A percentile compares a stretch with the other conserved stretches of the same genome.
Evolutionary conservation across 2,329 filamentous ascomycete species (phyloP).

Genomic region (Trichoderma guizhouense): DNA sequence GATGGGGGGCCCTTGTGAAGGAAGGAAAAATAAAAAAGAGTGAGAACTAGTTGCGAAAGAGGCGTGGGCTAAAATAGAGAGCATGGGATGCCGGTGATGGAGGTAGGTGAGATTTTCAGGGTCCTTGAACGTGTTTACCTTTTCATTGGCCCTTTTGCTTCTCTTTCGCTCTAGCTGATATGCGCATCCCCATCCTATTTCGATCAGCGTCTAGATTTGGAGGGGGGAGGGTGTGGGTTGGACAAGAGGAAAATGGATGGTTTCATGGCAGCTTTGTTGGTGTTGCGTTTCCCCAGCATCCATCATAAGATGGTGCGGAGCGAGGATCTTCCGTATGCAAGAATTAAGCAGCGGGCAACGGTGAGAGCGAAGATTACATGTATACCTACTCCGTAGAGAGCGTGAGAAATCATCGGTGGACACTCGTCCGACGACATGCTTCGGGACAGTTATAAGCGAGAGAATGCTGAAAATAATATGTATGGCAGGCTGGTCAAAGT

Average conservation of each 20-base stretch:
- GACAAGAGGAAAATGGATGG: not conserved
- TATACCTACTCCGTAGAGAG: not conserved
- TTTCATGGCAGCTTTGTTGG: not conserved
- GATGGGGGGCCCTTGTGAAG: not conserved
- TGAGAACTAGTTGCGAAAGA: not conserved
- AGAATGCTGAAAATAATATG: not conserved
- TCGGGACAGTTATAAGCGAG: not conserved
- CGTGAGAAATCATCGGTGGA: not conserved
- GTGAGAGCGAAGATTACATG: not conserved
- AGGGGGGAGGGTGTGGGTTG: not conserved
- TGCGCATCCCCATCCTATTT: not conserved
- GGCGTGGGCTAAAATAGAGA: not conserved
- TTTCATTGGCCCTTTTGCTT: not conserved
- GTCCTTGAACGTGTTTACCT: not conserved
- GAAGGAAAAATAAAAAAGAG: not conserved
- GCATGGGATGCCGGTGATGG: not conserved
- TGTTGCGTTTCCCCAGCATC: not conserved
- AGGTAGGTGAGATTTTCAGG: slow-evolving; percentile 14
- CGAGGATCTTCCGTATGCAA: not conserved
- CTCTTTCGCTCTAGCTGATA: not conserved
- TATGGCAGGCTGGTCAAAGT: not conserved
- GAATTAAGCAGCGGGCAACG: not conserved
- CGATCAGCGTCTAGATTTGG: not conserved
- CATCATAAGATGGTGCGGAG: not conserved
- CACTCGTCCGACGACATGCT: not conserved